A percentile compares a stretch with the other conserved stretches of the same genome.
Conservation (phyloP, 345 rosid species). For the Noccaea caerulescens region DNA sequence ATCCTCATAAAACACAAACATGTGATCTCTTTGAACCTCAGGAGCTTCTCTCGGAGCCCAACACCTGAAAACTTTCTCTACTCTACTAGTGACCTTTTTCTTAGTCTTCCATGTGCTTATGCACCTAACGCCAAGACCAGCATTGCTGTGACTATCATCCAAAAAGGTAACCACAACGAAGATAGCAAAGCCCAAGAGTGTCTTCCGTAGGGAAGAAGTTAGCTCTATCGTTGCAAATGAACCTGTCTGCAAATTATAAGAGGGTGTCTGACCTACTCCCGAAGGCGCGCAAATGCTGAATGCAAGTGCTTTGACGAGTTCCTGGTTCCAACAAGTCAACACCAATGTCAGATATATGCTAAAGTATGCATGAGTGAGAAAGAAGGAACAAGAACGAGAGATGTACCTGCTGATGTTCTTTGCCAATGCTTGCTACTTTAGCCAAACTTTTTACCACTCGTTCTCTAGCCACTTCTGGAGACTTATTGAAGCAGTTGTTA, state of each 20-base stretch:
- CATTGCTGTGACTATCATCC: constrained; percentile 6
- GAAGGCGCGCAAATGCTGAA: constrained; percentile 11
- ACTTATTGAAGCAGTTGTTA: constrained; percentile 33
- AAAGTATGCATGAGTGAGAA: constrained; percentile 4
- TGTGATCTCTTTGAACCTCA: constrained; percentile 20
- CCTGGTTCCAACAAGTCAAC: constrained; percentile 5
- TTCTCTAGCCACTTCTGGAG: constrained; percentile 1
- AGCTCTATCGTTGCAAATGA: constrained; percentile 25
- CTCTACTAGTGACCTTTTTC: not conserved
- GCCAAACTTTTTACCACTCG: not conserved
- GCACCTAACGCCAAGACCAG: constrained; percentile 22
- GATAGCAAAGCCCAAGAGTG: constrained; percentile 21
- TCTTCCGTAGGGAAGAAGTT: constrained; percentile 3
- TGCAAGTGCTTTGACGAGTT: constrained; percentile 24
- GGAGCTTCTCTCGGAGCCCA: constrained; percentile 27
- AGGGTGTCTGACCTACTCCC: not conserved
- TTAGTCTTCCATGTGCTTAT: constrained; percentile 19
- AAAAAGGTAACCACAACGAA: constrained; percentile 12
- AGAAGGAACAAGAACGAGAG: not conserved
- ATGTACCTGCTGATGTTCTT: constrained; percentile 13
- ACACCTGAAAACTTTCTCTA: constrained; percentile 14
- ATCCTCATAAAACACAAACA: constrained; percentile 24
- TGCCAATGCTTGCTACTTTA: constrained; percentile 12
- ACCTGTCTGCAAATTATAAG: constrained; percentile 17
- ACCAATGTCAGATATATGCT: not conserved